These are phyloP conservation scores for Maudiozyma pseudohumilis DNA, from an alignment of 805 yeast species.

Conservation along the genomic window DNA sequence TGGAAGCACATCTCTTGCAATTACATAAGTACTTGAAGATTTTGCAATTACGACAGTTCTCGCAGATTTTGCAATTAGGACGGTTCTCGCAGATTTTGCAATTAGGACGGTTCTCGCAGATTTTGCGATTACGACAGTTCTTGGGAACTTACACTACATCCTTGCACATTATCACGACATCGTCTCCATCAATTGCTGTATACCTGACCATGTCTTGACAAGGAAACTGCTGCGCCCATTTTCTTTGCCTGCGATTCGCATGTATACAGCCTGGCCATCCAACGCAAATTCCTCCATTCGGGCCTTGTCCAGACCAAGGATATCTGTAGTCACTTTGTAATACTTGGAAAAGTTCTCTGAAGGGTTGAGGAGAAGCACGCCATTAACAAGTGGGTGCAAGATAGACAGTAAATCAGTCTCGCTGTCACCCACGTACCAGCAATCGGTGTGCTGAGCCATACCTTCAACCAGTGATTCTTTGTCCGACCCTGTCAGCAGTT, in stretches of 20 bases:
- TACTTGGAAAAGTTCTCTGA: constrained; percentile 12
- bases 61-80: too few species aligned
- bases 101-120: too few species aligned
- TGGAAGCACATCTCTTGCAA: too few species aligned
- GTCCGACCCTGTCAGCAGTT: constrained; percentile 22
- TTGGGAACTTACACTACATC: too few species aligned
- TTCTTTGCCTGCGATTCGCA: constrained; percentile 9
- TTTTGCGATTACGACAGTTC: too few species aligned
- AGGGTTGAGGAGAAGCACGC: constrained; percentile 20
- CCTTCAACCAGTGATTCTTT: constrained; percentile 12
- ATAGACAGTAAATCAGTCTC: constrained; percentile 24
- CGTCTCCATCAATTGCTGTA: too few species aligned
- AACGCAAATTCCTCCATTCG: background rate
- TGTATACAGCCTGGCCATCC: background rate
- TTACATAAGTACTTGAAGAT: too few species aligned
- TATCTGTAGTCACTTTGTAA: constrained; percentile 8
- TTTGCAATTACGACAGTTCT: too few species aligned
- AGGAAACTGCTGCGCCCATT: background rate
- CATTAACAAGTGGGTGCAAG: constrained; percentile 22
- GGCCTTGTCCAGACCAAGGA: constrained; percentile 11
- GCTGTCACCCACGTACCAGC: constrained; percentile 29
- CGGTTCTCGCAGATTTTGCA: too few species aligned
- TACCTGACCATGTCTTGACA: constrained; percentile 16
- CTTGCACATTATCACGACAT: too few species aligned
- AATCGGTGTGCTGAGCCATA: constrained; percentile 1